phyloP scores from a whole-genome alignment of 2,329 filamentous ascomycete genomes.

The Fusarium equiseti region DNA sequence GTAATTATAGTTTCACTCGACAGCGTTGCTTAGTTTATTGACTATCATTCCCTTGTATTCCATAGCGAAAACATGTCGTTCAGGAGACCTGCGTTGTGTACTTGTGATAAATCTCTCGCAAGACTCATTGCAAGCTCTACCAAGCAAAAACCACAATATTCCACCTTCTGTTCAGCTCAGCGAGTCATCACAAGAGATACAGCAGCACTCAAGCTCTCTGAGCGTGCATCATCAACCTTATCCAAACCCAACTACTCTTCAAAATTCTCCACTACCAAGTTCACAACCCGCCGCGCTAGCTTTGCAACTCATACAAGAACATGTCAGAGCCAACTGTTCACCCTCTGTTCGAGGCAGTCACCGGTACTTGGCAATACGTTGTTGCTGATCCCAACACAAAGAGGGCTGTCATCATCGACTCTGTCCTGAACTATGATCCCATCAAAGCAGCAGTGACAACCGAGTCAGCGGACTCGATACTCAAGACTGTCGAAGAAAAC shows the following conservation, averaged over 20 bases:
- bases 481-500: constrained; percentile 58
- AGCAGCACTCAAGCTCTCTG: rapidly evolving
- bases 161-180: not conserved
- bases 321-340: constrained; percentile 31
- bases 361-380: constrained; percentile 71
- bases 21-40: not conserved
- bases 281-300: not conserved
- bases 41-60: not conserved
- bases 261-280: not conserved
- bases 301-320: not conserved
- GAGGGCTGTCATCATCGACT: constrained; percentile 69
- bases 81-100: not conserved
- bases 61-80: not conserved
- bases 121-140: too few species aligned
- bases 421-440: constrained; percentile 69
- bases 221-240: not conserved
- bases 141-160: not conserved
- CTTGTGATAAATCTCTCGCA: not conserved
- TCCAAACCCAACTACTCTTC: too few species aligned
- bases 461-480: constrained; percentile 63
- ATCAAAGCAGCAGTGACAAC: constrained; percentile 59
- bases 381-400: constrained; percentile 65
- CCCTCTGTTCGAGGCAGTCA: constrained; percentile 43
- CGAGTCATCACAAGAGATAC: rapidly evolving
- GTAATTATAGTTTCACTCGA: rapidly evolving